A percentile compares a stretch with the other conserved stretches of the same genome.
Evolutionary conservation across 2,329 filamentous ascomycete genomes (phyloP).

Genomic region (Nannizzia gypsea): DNA sequence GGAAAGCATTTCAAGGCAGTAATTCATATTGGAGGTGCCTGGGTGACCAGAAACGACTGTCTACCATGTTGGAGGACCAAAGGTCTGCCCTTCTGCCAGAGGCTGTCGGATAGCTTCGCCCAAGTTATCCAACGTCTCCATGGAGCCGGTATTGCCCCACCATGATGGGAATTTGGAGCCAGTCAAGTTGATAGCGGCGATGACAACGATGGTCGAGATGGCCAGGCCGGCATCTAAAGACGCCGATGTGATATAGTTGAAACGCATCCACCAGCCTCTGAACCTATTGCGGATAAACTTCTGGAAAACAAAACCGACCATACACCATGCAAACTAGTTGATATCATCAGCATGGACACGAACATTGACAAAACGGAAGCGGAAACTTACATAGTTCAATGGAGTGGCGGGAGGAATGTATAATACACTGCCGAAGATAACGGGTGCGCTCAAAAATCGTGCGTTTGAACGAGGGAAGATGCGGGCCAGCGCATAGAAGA

Average conservation of each 20-base stretch:
- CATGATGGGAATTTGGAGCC: conserved; percentile 45
- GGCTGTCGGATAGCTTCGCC: conserved; percentile 48
- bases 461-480: conserved; percentile 49
- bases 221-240: conserved; percentile 58
- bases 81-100: conserved; percentile 44
- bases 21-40: neutral
- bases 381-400: conserved; percentile 44
- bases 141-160: conserved; percentile 56
- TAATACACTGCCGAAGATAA: conserved; percentile 55
- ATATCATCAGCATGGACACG: neutral
- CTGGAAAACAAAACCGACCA: conserved; percentile 58
- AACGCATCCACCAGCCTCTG: conserved; percentile 64
- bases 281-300: conserved; percentile 53
- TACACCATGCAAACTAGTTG: conserved; percentile 49
- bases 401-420: conserved; percentile 58
- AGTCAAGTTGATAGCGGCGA: conserved; percentile 55
- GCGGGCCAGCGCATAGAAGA: conserved; percentile 51
- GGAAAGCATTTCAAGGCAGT: neutral
- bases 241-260: conserved; percentile 64
- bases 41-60: neutral
- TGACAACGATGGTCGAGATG: conserved; percentile 55
- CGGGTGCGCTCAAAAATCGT: conserved; percentile 55
- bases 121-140: conserved; percentile 49
- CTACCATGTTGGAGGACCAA: conserved; percentile 48
- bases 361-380: neutral